Conservation (phyloP, 768 basidiomycete species). For the Fistulinella prunicolor region DNA sequence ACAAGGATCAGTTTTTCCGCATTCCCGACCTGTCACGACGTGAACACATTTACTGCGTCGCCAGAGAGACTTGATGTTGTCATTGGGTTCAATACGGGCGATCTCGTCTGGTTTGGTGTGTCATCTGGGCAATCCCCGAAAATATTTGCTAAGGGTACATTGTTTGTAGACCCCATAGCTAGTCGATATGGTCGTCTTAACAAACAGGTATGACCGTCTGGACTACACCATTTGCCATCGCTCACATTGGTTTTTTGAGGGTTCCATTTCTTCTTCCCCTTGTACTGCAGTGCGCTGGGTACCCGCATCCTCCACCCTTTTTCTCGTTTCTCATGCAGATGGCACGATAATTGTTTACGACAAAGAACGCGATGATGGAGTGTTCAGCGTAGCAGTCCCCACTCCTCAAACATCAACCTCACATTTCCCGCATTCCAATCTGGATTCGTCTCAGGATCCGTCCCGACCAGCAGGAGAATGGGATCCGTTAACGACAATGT, state of each 20-base stretch:
- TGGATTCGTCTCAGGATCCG: constrained; percentile 24
- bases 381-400: constrained; percentile 65
- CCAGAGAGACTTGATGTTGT: constrained; percentile 81
- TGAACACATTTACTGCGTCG: constrained; percentile 75
- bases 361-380: constrained; percentile 85
- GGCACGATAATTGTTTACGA: constrained; percentile 89
- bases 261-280: constrained; percentile 73
- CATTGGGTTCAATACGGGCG: constrained; percentile 93
- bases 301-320: constrained; percentile 72
- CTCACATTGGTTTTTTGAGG: constrained; percentile 38
- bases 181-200: constrained; percentile 84
- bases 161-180: constrained; percentile 64
- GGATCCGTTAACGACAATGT: constrained; percentile 74
- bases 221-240: not conserved
- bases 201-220: constrained; percentile 56
- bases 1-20: constrained; percentile 82
- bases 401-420: constrained; percentile 25
- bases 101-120: constrained; percentile 91
- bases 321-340: constrained; percentile 85
- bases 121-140: constrained; percentile 5
- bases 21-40: constrained; percentile 88
- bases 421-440: constrained; percentile 24
- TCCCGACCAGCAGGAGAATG: constrained; percentile 47
- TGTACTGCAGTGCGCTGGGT: constrained; percentile 94
- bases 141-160: constrained; percentile 3